Percentiles rank a stretch among this genome's conserved stretches.
Conservation (phyloP, 495 filamentous ascomycete species). For the Beverwykella pulmonaria region DNA sequence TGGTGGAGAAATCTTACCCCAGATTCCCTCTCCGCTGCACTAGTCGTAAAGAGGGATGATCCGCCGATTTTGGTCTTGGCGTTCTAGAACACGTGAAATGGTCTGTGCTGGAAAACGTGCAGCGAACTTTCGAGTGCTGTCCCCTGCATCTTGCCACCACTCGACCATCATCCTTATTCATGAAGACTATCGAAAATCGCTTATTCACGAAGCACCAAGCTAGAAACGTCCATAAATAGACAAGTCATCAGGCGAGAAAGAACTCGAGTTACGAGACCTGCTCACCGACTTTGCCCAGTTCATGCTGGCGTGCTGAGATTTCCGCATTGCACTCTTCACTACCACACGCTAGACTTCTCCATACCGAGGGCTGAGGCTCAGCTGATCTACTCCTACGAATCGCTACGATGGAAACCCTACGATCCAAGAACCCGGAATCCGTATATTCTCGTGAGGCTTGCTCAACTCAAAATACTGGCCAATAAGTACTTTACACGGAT, state of each 20-base stretch:
- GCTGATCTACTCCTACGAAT: background rate
- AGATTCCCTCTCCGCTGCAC: background rate
- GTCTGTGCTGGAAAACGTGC: background rate
- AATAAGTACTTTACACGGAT: background rate
- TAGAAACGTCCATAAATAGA: background rate
- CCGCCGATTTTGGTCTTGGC: background rate
- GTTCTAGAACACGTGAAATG: background rate
- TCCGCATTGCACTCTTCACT: background rate
- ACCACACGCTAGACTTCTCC: background rate
- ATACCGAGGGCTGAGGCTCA: background rate
- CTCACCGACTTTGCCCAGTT: background rate
- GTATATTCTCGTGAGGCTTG: background rate
- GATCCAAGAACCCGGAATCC: background rate
- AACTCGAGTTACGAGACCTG: background rate
- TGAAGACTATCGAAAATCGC: no score
- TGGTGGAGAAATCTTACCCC: conserved; percentile 5
- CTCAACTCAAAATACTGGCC: background rate
- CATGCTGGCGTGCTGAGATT: background rate
- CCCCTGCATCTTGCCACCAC: no score
- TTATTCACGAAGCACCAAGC: background rate
- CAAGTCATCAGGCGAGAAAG: background rate
- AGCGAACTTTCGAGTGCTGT: no score
- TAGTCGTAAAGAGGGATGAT: background rate
- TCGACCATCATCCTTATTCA: no score
- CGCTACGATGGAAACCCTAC: background rate